phyloP scores from a whole-genome alignment of 192 early-diverging fungal genomes.

The Backusella liffmaniae region DNA sequence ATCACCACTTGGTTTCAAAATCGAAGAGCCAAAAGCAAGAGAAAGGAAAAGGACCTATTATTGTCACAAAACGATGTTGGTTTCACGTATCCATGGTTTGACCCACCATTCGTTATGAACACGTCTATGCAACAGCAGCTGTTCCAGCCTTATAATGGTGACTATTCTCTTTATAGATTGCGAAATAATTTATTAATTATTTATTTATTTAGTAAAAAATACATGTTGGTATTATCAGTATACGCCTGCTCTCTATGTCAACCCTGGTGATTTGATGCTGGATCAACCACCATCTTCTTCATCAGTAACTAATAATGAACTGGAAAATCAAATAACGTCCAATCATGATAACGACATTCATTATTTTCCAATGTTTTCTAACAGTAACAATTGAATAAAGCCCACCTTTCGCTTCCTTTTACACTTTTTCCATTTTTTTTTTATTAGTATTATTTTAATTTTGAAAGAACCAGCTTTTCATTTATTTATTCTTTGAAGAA shows the following conservation, averaged over 20 bases:
- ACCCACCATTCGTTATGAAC: background rate
- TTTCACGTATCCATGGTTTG: background rate
- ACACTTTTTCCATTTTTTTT: background rate
- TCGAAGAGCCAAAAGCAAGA: conserved; percentile 24
- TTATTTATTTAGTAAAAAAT: conserved; percentile 3
- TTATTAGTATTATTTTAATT: background rate
- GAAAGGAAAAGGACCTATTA: background rate
- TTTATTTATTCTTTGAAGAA: conserved; percentile 3
- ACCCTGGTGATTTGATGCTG: background rate
- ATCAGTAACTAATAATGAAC: background rate
- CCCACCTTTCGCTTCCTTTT: background rate
- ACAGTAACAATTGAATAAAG: background rate
- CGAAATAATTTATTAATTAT: background rate
- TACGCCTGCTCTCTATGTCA: background rate
- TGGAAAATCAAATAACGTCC: background rate
- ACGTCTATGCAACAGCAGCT: background rate
- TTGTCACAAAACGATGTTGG: background rate
- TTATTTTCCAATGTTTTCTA: background rate
- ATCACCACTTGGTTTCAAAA: conserved; percentile 35
- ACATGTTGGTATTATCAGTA: background rate
- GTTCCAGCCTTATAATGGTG: background rate
- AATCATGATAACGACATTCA: background rate
- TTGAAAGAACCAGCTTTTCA: background rate
- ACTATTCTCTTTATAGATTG: background rate
- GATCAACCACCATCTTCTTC: background rate